phyloP scores from a whole-genome alignment of 306 rosid genomes.

The Malus fusca region DNA sequence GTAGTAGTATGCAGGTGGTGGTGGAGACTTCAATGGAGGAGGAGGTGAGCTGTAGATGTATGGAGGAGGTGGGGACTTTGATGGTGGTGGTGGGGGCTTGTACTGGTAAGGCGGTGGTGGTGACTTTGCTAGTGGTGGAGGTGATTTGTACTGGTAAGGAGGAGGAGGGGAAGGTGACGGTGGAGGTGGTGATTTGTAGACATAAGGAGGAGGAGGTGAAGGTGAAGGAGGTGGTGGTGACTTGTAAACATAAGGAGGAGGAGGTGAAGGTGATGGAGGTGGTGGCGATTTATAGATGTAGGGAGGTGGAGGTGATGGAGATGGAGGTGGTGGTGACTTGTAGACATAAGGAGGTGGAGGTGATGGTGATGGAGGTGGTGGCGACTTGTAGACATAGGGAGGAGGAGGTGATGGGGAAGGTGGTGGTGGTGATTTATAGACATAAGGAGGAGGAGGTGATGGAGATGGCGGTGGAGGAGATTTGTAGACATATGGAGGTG shows the following conservation, averaged over 20 bases:
- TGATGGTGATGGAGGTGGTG: not conserved
- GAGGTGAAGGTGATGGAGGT: not conserved
- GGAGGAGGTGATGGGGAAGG: not conserved
- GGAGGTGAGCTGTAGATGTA: slow-evolving; percentile 1
- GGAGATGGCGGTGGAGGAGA: not conserved
- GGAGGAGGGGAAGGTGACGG: not conserved
- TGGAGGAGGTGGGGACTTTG: not conserved
- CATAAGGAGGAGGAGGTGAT: accelerated
- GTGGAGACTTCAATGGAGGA: not conserved
- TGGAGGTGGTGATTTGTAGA: not conserved
- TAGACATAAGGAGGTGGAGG: not conserved
- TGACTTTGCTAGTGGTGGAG: not conserved
- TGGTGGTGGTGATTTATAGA: not conserved
- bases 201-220: not conserved
- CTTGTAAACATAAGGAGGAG: not conserved
- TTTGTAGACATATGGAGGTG: not conserved
- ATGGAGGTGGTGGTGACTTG: not conserved
- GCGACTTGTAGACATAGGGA: accelerated
- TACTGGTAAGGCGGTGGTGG: not conserved
- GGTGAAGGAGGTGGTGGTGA: not conserved
- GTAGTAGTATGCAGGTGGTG: not conserved
- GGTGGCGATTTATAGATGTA: not conserved
- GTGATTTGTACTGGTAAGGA: not conserved
- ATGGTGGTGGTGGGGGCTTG: not conserved
- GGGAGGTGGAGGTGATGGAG: not conserved